These are phyloP conservation scores for Hanseniaspora lachancei DNA, from an alignment of 805 yeast species.

Conservation along the genomic window DNA sequence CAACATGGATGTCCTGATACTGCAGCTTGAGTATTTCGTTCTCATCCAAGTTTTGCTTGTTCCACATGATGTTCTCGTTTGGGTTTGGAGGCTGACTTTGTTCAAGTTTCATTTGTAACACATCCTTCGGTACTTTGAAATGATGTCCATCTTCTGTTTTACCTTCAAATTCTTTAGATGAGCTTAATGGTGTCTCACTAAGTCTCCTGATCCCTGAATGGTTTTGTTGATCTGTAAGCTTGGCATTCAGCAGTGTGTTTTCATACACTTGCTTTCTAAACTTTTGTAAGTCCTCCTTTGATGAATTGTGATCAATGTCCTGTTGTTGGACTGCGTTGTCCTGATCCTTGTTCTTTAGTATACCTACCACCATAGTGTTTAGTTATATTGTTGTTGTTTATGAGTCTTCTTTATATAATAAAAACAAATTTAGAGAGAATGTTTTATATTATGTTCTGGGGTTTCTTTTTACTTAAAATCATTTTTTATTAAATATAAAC, in stretches of 20 bases:
- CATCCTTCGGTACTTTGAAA: slow-evolving; percentile 24
- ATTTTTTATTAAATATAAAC: too few relatives aligned
- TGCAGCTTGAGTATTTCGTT: slow-evolving; percentile 58
- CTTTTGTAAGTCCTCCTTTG: slow-evolving; percentile 22
- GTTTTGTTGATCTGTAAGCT: slow-evolving; percentile 24
- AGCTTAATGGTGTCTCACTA: slow-evolving; percentile 15
- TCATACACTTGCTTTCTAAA: slow-evolving; percentile 60
- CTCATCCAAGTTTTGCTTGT: slow-evolving; percentile 58
- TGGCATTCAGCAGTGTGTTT: slow-evolving; percentile 67
- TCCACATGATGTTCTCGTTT: slow-evolving; percentile 61
- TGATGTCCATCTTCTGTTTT: slow-evolving; percentile 4
- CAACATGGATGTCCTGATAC: slow-evolving; percentile 40
- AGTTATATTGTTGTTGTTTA: neutral
- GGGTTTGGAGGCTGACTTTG: slow-evolving; percentile 13
- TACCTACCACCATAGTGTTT: slow-evolving; percentile 27
- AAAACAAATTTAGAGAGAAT: too few relatives aligned
- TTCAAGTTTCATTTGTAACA: slow-evolving; percentile 22
- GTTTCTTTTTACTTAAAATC: too few relatives aligned
- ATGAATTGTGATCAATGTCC: slow-evolving; percentile 17
- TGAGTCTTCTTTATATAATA: too few relatives aligned
- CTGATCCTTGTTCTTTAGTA: slow-evolving; percentile 36
- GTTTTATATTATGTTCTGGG: too few relatives aligned
- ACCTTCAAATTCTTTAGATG: neutral
- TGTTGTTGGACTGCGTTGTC: neutral
- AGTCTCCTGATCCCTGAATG: slow-evolving; percentile 19